Evolutionary conservation across 2,329 filamentous ascomycete genomes (phyloP).

Genomic region (Diaporthe amygdali): DNA sequence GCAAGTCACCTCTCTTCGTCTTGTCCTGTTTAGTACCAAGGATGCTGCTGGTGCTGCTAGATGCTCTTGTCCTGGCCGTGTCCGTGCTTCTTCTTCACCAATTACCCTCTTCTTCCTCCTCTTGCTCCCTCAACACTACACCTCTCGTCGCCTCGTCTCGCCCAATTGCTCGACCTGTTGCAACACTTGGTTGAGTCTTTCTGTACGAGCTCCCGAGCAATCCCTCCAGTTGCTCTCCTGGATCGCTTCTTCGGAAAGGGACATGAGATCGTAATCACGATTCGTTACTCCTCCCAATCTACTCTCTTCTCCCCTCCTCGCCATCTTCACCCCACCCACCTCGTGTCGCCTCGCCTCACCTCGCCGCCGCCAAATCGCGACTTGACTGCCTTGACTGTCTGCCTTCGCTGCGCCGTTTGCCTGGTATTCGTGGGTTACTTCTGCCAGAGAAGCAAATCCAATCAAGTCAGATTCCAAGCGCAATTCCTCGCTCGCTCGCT

Average conservation of each 20-base stretch:
- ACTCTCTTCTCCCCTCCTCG: not conserved
- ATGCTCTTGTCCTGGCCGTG: not conserved
- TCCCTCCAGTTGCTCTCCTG: not conserved
- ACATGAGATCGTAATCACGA: conserved; percentile 12
- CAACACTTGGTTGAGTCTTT: conserved; percentile 2
- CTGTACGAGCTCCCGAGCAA: not conserved
- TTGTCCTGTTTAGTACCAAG: no score
- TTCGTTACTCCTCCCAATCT: not conserved
- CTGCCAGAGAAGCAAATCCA: not conserved
- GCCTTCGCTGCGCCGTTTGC: not conserved
- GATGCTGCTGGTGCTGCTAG: not conserved
- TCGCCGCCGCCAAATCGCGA: conserved; percentile 2
- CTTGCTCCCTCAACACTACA: no score
- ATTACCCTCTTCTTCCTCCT: not conserved
- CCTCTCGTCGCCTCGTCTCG: not conserved
- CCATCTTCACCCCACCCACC: not conserved
- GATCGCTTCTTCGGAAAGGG: not conserved
- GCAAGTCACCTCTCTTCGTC: not conserved
- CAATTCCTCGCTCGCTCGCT: not conserved
- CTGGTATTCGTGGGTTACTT: not conserved
- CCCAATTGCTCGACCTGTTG: conserved; percentile 6
- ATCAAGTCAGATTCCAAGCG: not conserved
- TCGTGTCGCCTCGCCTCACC: not conserved
- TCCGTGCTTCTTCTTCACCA: conserved; percentile 20
- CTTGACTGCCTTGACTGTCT: not conserved